Base-by-base conservation (phyloP, 345 rosid species). In the Trapa incisa region DNA sequence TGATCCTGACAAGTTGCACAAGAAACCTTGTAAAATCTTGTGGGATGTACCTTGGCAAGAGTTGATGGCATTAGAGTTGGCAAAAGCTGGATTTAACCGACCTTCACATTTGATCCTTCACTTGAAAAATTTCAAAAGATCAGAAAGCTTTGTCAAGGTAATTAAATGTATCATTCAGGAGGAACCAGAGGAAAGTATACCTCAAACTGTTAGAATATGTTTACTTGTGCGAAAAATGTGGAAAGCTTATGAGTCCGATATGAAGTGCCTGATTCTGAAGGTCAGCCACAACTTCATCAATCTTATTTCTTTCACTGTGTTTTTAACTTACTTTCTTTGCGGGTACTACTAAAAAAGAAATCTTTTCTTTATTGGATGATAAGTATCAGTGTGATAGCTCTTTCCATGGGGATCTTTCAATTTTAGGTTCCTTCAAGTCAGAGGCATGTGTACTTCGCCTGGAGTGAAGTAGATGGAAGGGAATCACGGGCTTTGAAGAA, bases 31-130 rank as follows among this genome's bases (percentile, higher is more conserved):
- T 78, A 94, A 90, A 84, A 89, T 94, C 71, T 79, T 85, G 82
- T 94, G 99, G 99, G 97, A 94, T 76, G 92, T 94, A 72, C 87
- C 95, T 16, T 94, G 97, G 97, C 95, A 89, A 75, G 91, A 88
- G 70, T 83, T 94, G 65, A 74, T 94, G 95, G 81, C 99, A n/a
- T 68, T 94, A 80, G 99, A 94, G 76, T 81, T 94, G 84, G 96
- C 96, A 63, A 94, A 89, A 83, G 95, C 91, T 37, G 95, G 97
- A 70, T 72, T 72, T 65, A 78, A 62, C 48, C 84, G 74, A 72
- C 96, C 99, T 76, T 91, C 99, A 65, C 91, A 85, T 77, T 75
- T 94, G 81, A 86, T 94, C 65, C 83, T 94, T 65, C 99, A 94
- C 82, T 88, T 94, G 58, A 91, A 89, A 82, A 81, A 58, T 67